Evolutionary conservation across 345 rosid genomes (phyloP).

Genomic region (Populus simonii): DNA sequence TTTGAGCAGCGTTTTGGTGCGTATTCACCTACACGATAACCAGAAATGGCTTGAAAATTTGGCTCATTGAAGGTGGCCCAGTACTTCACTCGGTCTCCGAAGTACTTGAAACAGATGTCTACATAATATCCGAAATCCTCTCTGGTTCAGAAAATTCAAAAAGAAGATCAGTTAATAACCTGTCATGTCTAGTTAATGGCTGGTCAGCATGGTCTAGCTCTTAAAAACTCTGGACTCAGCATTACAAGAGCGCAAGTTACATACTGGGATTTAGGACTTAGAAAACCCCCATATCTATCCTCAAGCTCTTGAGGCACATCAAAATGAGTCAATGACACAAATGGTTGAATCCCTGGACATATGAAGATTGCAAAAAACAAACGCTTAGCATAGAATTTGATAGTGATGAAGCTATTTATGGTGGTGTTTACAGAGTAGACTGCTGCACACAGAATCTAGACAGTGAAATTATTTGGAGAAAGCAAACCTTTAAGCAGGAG

Average conservation of each 20-base stretch:
- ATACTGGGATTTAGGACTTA: slow-evolving; percentile 20
- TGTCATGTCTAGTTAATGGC: not conserved
- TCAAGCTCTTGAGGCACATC: slow-evolving; percentile 23
- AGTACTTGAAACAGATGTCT: slow-evolving; percentile 20
- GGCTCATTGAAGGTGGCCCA: slow-evolving; percentile 28
- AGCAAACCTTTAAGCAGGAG: slow-evolving; percentile 14
- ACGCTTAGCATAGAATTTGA: too few species aligned
- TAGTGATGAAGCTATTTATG: not conserved
- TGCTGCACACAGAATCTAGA: not conserved
- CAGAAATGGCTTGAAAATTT: slow-evolving; percentile 8
- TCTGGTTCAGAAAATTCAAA: slow-evolving; percentile 4
- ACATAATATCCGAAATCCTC: slow-evolving; percentile 19
- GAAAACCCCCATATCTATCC: slow-evolving; percentile 19
- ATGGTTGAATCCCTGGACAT: slow-evolving; percentile 16
- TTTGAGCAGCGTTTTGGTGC: slow-evolving; percentile 25
- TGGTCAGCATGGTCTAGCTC: not conserved
- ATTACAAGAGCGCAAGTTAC: not conserved
- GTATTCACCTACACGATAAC: slow-evolving; percentile 12
- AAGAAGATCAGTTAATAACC: not conserved
- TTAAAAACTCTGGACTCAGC: too few species aligned
- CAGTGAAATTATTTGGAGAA: not conserved
- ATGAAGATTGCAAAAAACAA: not conserved
- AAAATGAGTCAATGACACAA: slow-evolving; percentile 17
- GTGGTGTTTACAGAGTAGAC: not conserved
- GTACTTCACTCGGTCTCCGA: slow-evolving; percentile 25